phyloP scores from a whole-genome alignment of 192 early-diverging fungal species.

The Umbelopsis isabellina region DNA sequence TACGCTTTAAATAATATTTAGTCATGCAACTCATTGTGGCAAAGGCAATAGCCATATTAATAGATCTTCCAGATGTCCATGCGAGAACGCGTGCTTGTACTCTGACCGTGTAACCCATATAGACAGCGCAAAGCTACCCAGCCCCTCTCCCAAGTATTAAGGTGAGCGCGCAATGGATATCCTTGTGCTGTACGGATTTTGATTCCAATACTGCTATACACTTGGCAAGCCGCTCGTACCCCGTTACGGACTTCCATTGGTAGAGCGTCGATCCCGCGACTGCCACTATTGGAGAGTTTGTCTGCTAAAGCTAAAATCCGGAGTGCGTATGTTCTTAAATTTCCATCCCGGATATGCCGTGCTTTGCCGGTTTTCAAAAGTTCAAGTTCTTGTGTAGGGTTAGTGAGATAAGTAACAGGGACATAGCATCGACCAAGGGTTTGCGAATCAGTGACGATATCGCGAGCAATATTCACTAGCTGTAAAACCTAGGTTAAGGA shows the following conservation, averaged over 20 bases:
- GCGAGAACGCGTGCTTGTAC: not conserved
- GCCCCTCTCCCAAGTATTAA: slow-evolving; percentile 13
- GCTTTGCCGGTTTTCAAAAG: slow-evolving; percentile 23
- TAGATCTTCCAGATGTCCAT: slow-evolving; percentile 21
- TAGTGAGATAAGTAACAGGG: slow-evolving; percentile 39
- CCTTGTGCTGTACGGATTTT: slow-evolving; percentile 28
- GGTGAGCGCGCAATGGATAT: slow-evolving; percentile 45
- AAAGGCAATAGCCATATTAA: not conserved
- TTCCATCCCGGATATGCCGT: slow-evolving; percentile 21
- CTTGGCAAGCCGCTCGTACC: slow-evolving; percentile 46
- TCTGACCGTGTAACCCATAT: slow-evolving; percentile 18
- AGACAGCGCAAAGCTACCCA: slow-evolving; percentile 25
- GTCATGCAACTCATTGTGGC: not conserved
- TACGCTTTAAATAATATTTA: too few species aligned
- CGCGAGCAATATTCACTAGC: slow-evolving; percentile 54
- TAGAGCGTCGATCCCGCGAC: slow-evolving; percentile 37
- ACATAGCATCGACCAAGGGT: slow-evolving; percentile 49
- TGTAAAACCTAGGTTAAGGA: slow-evolving; percentile 33
- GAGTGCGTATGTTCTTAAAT: slow-evolving; percentile 26
- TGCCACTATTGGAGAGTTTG: slow-evolving; percentile 16
- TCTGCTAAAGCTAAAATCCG: slow-evolving; percentile 34
- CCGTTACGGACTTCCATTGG: slow-evolving; percentile 39
- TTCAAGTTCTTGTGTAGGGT: not conserved
- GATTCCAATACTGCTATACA: slow-evolving; percentile 50
- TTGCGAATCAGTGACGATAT: slow-evolving; percentile 52